Percentiles rank a stretch among this genome's conserved stretches.
phyloP scores from a whole-genome alignment of 2,329 filamentous ascomycete species.

The Decorospora gaudefroyi region DNA sequence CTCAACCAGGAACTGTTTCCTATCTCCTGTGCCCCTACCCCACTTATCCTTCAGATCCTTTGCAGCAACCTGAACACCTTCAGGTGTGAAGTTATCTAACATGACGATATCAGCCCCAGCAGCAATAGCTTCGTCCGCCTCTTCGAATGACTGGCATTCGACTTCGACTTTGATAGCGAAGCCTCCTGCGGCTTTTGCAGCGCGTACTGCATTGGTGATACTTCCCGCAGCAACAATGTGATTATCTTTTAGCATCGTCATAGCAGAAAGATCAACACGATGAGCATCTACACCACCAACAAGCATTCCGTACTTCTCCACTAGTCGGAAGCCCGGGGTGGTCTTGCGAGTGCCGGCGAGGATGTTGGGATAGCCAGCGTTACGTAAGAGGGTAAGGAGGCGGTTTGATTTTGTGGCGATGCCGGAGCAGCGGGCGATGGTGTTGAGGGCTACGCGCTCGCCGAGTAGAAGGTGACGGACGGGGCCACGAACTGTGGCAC shows the following conservation, averaged over 20 bases:
- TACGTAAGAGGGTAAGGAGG: constrained; percentile 58
- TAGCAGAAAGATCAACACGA: constrained; percentile 81
- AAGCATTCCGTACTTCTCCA: constrained; percentile 98
- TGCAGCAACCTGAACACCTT: constrained; percentile 76
- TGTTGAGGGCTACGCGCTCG: constrained; percentile 90
- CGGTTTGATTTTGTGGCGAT: constrained; percentile 70
- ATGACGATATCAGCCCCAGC: constrained; percentile 96
- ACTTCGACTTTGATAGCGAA: constrained; percentile 96
- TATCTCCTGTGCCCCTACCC: constrained; percentile 64
- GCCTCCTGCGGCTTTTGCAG: constrained; percentile 81
- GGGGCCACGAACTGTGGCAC: constrained; percentile 85
- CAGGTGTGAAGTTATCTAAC: constrained; percentile 91
- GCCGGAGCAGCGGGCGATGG: constrained; percentile 86
- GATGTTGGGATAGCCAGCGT: constrained; percentile 75
- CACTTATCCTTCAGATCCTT: constrained; percentile 77
- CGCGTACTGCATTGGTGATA: constrained; percentile 82
- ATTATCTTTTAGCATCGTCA: constrained; percentile 99
- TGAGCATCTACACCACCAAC: constrained; percentile 92
- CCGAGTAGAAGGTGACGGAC: constrained; percentile 84
- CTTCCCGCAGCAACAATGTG: constrained; percentile 88
- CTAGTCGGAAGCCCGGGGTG: constrained; percentile 89
- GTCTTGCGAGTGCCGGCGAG: constrained; percentile 97
- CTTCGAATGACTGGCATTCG: constrained; percentile 83
- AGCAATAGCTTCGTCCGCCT: constrained; percentile 87
- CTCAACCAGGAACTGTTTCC: constrained; percentile 75